Evolutionary conservation across 176 grass and related monocot species (phyloP), one percentile per base, ranked within the genome.

Genomic region (Paspalum notatum): DNA sequence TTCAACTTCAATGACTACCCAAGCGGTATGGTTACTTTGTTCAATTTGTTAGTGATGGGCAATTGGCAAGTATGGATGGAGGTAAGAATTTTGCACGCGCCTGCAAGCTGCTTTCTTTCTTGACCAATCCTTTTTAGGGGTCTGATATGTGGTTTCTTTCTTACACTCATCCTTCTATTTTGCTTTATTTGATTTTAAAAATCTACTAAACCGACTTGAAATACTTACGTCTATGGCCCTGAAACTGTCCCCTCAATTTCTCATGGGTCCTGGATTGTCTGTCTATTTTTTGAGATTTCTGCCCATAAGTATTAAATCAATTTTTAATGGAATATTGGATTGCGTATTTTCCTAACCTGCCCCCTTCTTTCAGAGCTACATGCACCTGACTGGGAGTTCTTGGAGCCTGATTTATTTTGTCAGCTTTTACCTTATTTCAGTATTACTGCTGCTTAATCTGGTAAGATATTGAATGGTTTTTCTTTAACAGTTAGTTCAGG

Each of bases 1-100:
- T 98, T 98, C 71, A 98, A 98, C 82, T 95, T 98, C 69, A 98
- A 98, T 73, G 95, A 98, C 75, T 98, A 95, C 55, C 95, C 95
- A 71, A 98, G 87, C 89, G 95, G 95, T 59, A 98, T 98, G 95
- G 88, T 98, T 55, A 98, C 95, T 32, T 79, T 98, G 27, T 98
- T 98, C 88, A 98, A 98, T 85, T 95, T 98, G 82, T 72, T 95
- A 75, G 95, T 98, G 60, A 82, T 98, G 92, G 88, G 88, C 56
- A 98, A 95, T 91, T 98, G 95, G 92, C 95, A 98, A 69, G 0
- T 50, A 42, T 98, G 95, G 95, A 98, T 98, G 95, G 83, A 95
- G 95, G 95, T 95, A 91, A 54, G 46, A 82, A 68, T 67, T 49
- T 41, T 4, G 0, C 24, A 56, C 2, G 12, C 39, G 56, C 41